Evolutionary conservation across 768 basidiomycete species (phyloP), one percentile per base, ranked within the genome.

Genomic region (Lactarius trivialis): DNA sequence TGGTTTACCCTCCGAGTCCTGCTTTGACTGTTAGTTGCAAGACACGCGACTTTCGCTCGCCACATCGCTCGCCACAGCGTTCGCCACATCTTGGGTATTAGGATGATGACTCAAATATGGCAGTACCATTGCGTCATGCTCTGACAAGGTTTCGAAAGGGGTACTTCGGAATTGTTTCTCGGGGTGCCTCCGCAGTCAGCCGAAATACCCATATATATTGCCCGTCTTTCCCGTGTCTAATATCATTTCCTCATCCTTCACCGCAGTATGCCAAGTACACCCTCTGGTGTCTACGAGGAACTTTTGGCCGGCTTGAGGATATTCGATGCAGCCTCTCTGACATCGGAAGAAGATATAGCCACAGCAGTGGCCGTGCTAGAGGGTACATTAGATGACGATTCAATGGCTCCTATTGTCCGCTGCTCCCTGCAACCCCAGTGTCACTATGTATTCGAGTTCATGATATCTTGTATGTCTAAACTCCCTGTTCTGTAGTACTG

Each of bases 371-470:
- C 26, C n/a, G 54, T 64, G 9, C 39, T 60, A 24, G 54, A 64
- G 39, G 63, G 24, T 6, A 49, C 58, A 0, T 54, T 64, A 39
- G 58, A 60, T 32, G 30, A 50, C n/a, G 5, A 52, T 19, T 60
- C 63, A n/a, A 57, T 60, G 24, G 63, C 12, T 21, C 53, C 48
- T 3, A 60, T 64, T 30, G 50, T 64, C 26, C 24, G 11, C 15
- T 32, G 48, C 7, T 50, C 63, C 33, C 9, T 64, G 30, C 58
- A 50, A 14, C 58, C 48, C 0, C 48, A 41, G 3, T 33, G 43
- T 6, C 63, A 58, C 17, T 56, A 60, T 28, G 54, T 37, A 11
- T 56, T 64, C 7, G 63, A 64, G 32, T 64, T 64, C 39, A 64
- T 64, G 5, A 9, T 64, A 28, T 60, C 58, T 11, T 33, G 63